Evolutionary conservation across 78 protist species (phyloP), one percentile per base, ranked within the genome.

Genomic region (Speleostelium caveatum): DNA sequence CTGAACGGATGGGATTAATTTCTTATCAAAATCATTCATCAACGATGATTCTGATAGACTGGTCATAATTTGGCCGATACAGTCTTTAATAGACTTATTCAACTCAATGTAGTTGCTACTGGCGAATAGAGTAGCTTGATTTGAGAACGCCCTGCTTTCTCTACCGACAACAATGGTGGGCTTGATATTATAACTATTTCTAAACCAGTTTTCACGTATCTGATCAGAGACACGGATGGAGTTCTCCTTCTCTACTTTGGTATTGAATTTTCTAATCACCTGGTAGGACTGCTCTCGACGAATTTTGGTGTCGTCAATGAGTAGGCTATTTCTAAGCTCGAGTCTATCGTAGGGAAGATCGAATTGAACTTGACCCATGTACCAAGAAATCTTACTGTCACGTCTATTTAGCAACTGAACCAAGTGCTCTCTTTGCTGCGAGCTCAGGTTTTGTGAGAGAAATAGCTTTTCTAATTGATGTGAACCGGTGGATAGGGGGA

Each of bases 111-210:
- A 55, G 14, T 24, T 49, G 24, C 71, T 35, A 32, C 72, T 42
- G 0, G 94, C 94, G 38, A 87, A 77, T 14, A 87, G 62, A 4
- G 86, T 68, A 0, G 94, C 94, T 32, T 87, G 94, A 33, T 87
- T 87, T 6, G 89, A 75, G 10, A 87, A 87, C 0, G 94, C 94
- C 12, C 94, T 32, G 39, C 78, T 65, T 30, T 87, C 94, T 42
- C 94, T 45, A 26, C 94, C 94, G 2, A 55, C 86, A 8, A 87
- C 89, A 6, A 87, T 56, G 19, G 8, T 32, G 17, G 76, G 91
- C 3, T 67, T 14, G 56, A 38, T 14, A 6, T 14, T 41, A 12
- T 14, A 30, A 8, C 14, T 22, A 26, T 62, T 51, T 21, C 26
- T 10, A 26, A 73, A 65, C 51, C 75, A 58, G 12, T 17, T 19